A percentile compares a stretch with the other conserved stretches of the same genome.
Conservation (phyloP, 495 filamentous ascomycete genomes). For the Glutinoglossum americanum region DNA sequence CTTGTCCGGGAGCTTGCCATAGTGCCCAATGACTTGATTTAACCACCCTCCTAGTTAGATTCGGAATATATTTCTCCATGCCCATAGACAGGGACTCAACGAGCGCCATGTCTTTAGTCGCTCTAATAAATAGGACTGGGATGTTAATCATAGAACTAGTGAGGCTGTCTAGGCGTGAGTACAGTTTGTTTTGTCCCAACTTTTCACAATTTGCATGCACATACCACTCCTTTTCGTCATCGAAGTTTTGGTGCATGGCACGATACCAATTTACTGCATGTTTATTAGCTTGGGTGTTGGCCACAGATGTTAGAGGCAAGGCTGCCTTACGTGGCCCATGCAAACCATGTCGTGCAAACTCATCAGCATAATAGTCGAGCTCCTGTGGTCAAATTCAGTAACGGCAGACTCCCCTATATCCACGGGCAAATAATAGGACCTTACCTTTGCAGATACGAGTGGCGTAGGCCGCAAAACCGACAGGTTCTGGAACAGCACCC, state of each 20-base stretch:
- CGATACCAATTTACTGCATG: slow-evolving; percentile 61
- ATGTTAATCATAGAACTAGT: slow-evolving; percentile 29
- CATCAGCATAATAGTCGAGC: slow-evolving; percentile 50
- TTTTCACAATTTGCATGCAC: slow-evolving; percentile 6
- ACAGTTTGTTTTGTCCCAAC: neutral
- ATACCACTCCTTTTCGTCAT: slow-evolving; percentile 47
- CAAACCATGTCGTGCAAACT: slow-evolving; percentile 50
- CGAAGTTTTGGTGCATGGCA: slow-evolving; percentile 42
- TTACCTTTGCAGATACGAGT: slow-evolving; percentile 37
- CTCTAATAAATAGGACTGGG: slow-evolving; percentile 56
- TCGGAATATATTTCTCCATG: slow-evolving; percentile 44
- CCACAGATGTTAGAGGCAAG: neutral
- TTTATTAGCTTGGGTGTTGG: slow-evolving; percentile 3
- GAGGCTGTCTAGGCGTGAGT: slow-evolving; percentile 8
- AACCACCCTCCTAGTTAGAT: slow-evolving; percentile 26
- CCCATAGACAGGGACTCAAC: slow-evolving; percentile 39
- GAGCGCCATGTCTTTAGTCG: slow-evolving; percentile 43
- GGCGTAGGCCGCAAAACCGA: slow-evolving; percentile 23
- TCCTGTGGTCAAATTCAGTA: slow-evolving; percentile 23
- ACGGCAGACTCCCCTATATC: neutral
- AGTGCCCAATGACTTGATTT: slow-evolving; percentile 21
- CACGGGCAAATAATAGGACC: slow-evolving; percentile 6
- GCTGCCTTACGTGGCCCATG: slow-evolving; percentile 41
- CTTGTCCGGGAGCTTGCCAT: slow-evolving; percentile 17
- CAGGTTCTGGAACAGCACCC: slow-evolving; percentile 34